Evolutionary conservation across 495 filamentous ascomycete species (phyloP), one percentile per base, ranked within the genome.

Genomic region (Delitschia confertaspora): DNA sequence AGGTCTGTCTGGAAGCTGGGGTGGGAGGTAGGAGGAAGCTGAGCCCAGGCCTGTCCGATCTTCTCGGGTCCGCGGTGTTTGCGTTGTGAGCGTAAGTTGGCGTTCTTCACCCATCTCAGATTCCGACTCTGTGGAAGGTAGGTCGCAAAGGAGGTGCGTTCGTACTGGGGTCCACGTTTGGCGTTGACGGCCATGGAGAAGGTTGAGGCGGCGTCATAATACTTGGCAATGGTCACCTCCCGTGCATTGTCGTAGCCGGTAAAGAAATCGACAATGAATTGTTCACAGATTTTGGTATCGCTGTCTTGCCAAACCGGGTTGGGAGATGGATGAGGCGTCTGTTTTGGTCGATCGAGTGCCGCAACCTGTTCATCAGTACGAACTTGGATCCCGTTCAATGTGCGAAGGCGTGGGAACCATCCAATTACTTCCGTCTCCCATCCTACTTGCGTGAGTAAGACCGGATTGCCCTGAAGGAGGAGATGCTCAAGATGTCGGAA

Each of bases 121-220:
- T 95, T 95, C 8, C 89, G 72, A 33, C 87, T 93, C 47, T 73
- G 75, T 41, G 80, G 84, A 49, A 88, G 75, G 53, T 93, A 93
- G 0, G 71, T 51, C 30, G 80, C 80, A 83, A 85, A 94, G 21
- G 68, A 51, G 8, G 20, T 49, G 0, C 60, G 56, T 17, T 68
- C 60, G 6, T 65, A 57, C 46, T 55, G 25, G 46, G 49, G 60
- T 62, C 35, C 35, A 51, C 39, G 57, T 16, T 71, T 63, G 1
- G 78, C 74, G 56, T 85, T 86, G 55, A 85, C 71, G 17, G 77
- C 75, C 11, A 89, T 56, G 2, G 88, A 88, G 60, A 93, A 88
- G n/a, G 70, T 73, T 19, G 85, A 88, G 17, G 76, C 62, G 11
- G 67, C 63, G 60, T 94, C 87, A 65, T 95, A 95, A 51, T 83